These are phyloP conservation scores for Tilletia caries DNA, from an alignment of 1,284 basidiomycete species.

Conservation along the genomic window DNA sequence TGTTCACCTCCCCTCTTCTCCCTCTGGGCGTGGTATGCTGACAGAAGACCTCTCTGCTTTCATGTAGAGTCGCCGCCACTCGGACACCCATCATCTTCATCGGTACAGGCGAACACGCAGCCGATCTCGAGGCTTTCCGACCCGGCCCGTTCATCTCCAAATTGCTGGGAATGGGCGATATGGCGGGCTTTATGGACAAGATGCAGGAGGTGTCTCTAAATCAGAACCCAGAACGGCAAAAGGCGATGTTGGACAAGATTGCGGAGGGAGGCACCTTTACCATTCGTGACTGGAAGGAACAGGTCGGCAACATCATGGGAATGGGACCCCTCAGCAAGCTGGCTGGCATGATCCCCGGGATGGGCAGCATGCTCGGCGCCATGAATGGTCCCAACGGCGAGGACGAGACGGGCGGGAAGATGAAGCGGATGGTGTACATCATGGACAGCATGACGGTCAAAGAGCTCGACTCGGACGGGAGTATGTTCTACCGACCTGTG, in stretches of 20 bases:
- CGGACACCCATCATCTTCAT: conserved; percentile 98
- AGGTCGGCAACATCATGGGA: conserved; percentile 94
- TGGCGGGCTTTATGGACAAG: conserved; percentile 87
- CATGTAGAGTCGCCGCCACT: conserved; percentile 83
- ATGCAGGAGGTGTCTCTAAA: conserved; percentile 46
- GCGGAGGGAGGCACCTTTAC: conserved; percentile 87
- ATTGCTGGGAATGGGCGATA: conserved; percentile 88
- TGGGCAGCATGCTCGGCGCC: conserved; percentile 73
- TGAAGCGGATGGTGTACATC: conserved; percentile 99
- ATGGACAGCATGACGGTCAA: conserved; percentile 92
- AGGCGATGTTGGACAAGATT: conserved; percentile 96
- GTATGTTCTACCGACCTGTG: conserved; percentile 40
- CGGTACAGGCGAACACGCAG: conserved; percentile 92
- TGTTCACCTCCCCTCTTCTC: too few species aligned
- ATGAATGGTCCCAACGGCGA: conserved; percentile 64
- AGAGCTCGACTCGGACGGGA: conserved; percentile 94
- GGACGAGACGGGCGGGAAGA: conserved; percentile 76
- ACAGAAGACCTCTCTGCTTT: background rate
- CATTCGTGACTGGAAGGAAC: conserved; percentile 95
- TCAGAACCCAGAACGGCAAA: conserved; percentile 72
- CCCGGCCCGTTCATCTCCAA: conserved; percentile 98
- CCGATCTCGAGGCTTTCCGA: conserved; percentile 91
- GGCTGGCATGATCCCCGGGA: conserved; percentile 96
- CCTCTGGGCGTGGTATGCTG: conserved; percentile 9
- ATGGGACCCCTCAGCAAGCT: conserved; percentile 99